These are phyloP conservation scores for Symbiodinium pilosum DNA, from an alignment of 73 alveolate species.

Conservation along the genomic window DNA sequence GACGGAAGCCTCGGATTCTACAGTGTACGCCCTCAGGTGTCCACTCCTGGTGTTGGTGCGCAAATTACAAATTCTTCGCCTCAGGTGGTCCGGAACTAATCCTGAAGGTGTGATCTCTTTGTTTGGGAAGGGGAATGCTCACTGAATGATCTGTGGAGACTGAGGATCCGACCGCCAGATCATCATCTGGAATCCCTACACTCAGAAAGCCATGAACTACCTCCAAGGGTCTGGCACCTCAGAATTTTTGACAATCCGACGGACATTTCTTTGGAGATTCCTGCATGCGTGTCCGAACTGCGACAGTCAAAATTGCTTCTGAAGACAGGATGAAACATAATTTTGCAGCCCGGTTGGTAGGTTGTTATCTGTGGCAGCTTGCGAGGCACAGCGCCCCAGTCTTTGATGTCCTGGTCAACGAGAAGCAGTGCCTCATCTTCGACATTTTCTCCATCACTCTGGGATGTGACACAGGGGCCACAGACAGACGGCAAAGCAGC, in stretches of 20 bases:
- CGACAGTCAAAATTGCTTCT: too few species aligned
- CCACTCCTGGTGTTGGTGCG: slow-evolving; percentile 95
- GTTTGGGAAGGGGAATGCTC: too few species aligned
- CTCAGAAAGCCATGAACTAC: slow-evolving; percentile 91
- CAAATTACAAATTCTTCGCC: slow-evolving; percentile 89
- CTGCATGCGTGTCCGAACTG: too few species aligned
- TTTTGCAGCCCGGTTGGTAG: too few species aligned
- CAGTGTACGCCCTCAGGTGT: slow-evolving; percentile 56
- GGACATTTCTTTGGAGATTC: too few species aligned
- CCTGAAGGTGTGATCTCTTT: neutral
- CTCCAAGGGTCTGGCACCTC: slow-evolving; percentile 52
- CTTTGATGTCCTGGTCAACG: slow-evolving; percentile 76
- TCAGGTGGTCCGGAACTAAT: slow-evolving; percentile 31
- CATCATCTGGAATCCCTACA: slow-evolving; percentile 93
- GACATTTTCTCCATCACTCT: neutral
- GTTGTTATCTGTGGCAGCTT: too few species aligned
- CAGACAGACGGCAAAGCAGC: too few species aligned
- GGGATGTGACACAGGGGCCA: neutral
- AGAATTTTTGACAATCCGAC: too few species aligned
- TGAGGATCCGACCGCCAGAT: slow-evolving; percentile 87
- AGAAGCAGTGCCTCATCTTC: neutral
- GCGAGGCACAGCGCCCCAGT: slow-evolving; percentile 85
- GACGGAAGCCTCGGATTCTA: too few species aligned
- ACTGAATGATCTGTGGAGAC: neutral
- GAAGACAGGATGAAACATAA: too few species aligned